These are phyloP conservation scores for Colletotrichum sp. DNA, from an alignment of 2,329 filamentous ascomycete genomes.

Conservation along the genomic window DNA sequence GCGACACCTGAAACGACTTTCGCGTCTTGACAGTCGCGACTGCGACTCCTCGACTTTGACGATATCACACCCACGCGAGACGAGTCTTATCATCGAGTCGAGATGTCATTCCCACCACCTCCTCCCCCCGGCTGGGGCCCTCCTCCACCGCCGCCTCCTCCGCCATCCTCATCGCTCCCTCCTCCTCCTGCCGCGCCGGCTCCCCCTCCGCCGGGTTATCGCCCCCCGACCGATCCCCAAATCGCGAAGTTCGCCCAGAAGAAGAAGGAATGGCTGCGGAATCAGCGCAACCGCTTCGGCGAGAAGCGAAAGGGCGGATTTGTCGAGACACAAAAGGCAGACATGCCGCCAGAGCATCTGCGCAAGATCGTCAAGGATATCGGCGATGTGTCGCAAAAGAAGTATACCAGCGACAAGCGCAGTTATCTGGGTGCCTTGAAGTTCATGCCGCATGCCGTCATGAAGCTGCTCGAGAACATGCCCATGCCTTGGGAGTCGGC, in stretches of 20 bases:
- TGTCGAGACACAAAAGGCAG: constrained; percentile 96
- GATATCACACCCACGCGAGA: constrained; percentile 10
- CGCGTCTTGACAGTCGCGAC: constrained; percentile 22
- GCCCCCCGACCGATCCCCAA: constrained; percentile 80
- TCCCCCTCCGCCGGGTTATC: constrained; percentile 86
- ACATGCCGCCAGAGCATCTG: constrained; percentile 97
- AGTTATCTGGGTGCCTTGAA: constrained; percentile 97
- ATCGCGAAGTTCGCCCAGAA: constrained; percentile 96
- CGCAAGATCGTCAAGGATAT: constrained; percentile 99
- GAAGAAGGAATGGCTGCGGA: constrained; percentile 97
- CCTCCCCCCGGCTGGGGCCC: constrained; percentile 64
- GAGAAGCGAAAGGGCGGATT: constrained; percentile 98
- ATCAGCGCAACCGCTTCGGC: constrained; percentile 89
- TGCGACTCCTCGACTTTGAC: constrained; percentile 21
- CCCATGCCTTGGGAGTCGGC: constrained; percentile 99
- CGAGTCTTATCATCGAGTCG: constrained; percentile 22
- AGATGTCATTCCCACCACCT: constrained; percentile 61
- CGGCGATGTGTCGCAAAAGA: constrained; percentile 98
- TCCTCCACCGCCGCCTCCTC: constrained; percentile 54
- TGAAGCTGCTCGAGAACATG: constrained; percentile 99
- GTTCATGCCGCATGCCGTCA: constrained; percentile 98
- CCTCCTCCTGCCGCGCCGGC: constrained; percentile 63
- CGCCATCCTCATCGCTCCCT: constrained; percentile 61
- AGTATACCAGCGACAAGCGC: constrained; percentile 97
- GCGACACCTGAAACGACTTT: constrained; percentile 1